Conservation (phyloP, 1,139 yeast species). For the Sugiyamaella pinicola region DNA sequence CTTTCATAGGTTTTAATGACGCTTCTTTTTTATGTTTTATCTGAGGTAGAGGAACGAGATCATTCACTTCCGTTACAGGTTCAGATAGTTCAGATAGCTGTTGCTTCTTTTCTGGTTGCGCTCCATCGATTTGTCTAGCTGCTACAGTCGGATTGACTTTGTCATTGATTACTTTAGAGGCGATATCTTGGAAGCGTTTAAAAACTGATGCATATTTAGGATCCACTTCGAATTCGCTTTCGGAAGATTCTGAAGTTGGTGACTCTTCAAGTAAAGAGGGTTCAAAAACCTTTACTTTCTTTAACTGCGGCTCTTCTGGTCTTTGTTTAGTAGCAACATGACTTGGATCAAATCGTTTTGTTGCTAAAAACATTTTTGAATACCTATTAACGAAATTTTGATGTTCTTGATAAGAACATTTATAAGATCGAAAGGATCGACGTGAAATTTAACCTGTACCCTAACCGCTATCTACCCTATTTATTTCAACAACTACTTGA, state of each 20-base stretch:
- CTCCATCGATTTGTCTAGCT: constrained; percentile 1
- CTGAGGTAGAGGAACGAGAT: constrained; percentile 81
- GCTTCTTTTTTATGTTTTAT: constrained; percentile 54
- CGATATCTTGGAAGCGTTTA: constrained; percentile 24
- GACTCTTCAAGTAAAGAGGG: constrained; percentile 2
- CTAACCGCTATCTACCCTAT: not conserved
- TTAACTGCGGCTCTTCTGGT: constrained; percentile 16
- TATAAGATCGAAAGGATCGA: not conserved
- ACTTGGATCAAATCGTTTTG: constrained; percentile 32
- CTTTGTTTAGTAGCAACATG: constrained; percentile 24
- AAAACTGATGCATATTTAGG: constrained; percentile 30
- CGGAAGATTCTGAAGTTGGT: constrained; percentile 10
- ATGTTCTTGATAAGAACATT: too few relatives aligned
- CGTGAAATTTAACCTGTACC: not conserved
- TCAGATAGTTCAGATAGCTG: constrained; percentile 12
- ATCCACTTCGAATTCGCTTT: constrained; percentile 21
- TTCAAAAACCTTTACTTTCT: constrained; percentile 17
- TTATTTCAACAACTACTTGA: not conserved
- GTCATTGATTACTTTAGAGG: constrained; percentile 11
- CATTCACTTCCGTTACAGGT: constrained; percentile 40
- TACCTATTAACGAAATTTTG: too few relatives aligned
- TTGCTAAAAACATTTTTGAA: constrained; percentile 30
- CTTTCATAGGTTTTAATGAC: constrained; percentile 13
- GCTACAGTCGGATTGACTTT: constrained; percentile 7
- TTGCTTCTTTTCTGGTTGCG: constrained; percentile 27